Evolutionary conservation across 306 rosid species (phyloP), one percentile per base, ranked within the genome.

Genomic region (Citrullus mucosospermus): DNA sequence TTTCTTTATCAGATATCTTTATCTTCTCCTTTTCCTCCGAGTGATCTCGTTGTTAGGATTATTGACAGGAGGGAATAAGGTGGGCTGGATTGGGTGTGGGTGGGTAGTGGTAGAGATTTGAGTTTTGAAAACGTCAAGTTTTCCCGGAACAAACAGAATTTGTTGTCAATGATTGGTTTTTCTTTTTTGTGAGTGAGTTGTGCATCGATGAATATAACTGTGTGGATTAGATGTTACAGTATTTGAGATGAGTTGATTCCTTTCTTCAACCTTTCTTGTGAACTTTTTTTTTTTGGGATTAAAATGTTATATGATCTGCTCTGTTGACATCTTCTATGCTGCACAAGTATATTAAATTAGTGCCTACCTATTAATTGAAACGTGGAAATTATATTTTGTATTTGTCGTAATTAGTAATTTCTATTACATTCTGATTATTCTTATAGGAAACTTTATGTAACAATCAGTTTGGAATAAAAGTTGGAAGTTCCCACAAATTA

Each of bases 91-190:
- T 41, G 44, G 75, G n/a, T 68, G 53, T 68, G 51, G 75, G 54
- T 68, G 51, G 75, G 54, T 68, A 12, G 20, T 5, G 75, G 6
- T 68, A 68, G 30, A 68, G 53, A 9, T 68, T 41, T 68, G 74
- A 68, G 32, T 68, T 68, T 68, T 41, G 74, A 38, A 68, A 68
- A 68, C 74, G 53, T 68, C 32, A 68, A 20, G 55, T 68, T 68
- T 68, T 68, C 54, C 55, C 75, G 22, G 72, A 38, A 66, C 55
- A 39, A 39, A 22, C 20, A 20, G 50, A 18, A 68, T 39, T 20
- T 68, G 75, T 55, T 43, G 75, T 68, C 20, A 51, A 43, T 68
- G 36, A 43, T 63, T 46, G 9, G 22, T 63, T 68, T 17, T 66
- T 8, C 4, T 44, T 41, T 6, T 41, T 5, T 39, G 43, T 41